A percentile compares a stretch with the other conserved stretches of the same genome.
Evolutionary conservation across 495 filamentous ascomycete genomes (phyloP).

Genomic region (Astrocystis sublimbata): DNA sequence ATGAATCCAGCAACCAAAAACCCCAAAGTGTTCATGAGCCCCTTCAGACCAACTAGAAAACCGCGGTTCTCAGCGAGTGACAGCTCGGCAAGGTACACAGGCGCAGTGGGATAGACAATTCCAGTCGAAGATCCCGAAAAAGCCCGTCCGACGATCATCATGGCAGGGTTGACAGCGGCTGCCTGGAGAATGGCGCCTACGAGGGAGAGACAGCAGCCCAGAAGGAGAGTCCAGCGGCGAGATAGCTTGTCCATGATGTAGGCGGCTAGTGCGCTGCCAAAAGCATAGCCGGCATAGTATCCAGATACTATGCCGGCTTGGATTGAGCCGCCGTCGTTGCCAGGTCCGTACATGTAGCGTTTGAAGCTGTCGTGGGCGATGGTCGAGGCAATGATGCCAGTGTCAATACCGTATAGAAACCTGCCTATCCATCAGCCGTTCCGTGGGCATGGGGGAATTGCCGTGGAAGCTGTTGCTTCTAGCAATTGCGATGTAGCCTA

Average conservation of each 20-base stretch:
- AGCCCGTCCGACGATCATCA: slow-evolving; percentile 39
- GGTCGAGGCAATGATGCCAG: slow-evolving; percentile 36
- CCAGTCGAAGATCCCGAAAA: slow-evolving; percentile 36
- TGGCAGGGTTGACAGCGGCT: slow-evolving; percentile 33
- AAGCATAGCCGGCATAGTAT: slow-evolving; percentile 32
- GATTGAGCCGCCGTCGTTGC: slow-evolving; percentile 20
- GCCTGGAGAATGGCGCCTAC: slow-evolving; percentile 22
- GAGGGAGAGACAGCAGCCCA: slow-evolving; percentile 6
- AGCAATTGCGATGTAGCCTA: background rate
- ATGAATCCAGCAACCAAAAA: slow-evolving; percentile 48
- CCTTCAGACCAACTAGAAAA: slow-evolving; percentile 22
- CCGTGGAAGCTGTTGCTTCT: background rate
- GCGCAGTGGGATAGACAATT: slow-evolving; percentile 31
- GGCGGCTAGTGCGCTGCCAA: slow-evolving; percentile 31
- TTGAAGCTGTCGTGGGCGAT: slow-evolving; percentile 34
- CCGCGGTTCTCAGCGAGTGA: slow-evolving; percentile 19
- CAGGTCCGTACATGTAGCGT: slow-evolving; percentile 27
- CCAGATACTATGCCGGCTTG: slow-evolving; percentile 38
- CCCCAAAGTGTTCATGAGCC: slow-evolving; percentile 50
- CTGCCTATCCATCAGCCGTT: slow-evolving; percentile 7
- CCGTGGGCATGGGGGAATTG: background rate
- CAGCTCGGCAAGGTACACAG: slow-evolving; percentile 25
- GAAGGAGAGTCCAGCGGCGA: slow-evolving; percentile 29
- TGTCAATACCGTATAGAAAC: slow-evolving; percentile 21
- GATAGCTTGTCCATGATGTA: slow-evolving; percentile 28